Percentiles rank a stretch among this genome's conserved stretches.
phyloP scores from a whole-genome alignment of 108 stramenopile genomes.

The Aurantiochytrium sp. region DNA sequence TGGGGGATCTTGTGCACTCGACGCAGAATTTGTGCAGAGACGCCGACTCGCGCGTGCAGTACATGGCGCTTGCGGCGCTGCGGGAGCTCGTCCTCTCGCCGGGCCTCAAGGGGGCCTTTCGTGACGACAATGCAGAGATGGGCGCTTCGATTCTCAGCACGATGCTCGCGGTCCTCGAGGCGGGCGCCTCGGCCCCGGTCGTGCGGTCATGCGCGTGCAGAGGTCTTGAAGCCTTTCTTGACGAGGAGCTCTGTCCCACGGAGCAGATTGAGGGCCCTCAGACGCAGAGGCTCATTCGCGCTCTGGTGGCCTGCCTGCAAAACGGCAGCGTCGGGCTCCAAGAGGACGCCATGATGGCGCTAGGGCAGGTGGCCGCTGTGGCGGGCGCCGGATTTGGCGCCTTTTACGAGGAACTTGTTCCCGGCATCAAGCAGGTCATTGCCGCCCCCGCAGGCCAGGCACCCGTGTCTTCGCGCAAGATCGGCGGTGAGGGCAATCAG shows the following conservation, averaged over 20 bases:
- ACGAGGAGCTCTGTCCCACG: not conserved
- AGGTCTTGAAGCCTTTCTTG: not conserved
- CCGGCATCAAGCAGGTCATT: constrained; percentile 9
- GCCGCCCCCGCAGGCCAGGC: not conserved
- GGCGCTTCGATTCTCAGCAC: not conserved
- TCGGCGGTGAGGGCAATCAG: not conserved
- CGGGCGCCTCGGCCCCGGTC: not conserved
- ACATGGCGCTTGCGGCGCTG: not conserved
- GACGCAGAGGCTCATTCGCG: not conserved
- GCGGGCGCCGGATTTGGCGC: not conserved
- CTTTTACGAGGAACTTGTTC: constrained; percentile 6
- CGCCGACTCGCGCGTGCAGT: not conserved
- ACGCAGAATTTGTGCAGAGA: not conserved
- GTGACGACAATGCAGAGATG: not conserved
- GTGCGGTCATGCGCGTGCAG: not conserved
- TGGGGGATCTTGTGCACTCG: not conserved
- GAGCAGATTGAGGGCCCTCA: not conserved
- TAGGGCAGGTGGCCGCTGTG: not conserved
- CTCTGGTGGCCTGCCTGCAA: not conserved
- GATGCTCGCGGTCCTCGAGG: not conserved
- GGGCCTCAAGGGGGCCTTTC: not conserved
- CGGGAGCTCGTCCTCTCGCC: not conserved
- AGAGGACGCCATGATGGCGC: constrained; percentile 2
- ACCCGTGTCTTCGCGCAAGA: not conserved
- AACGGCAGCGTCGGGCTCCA: not conserved